phyloP scores from a whole-genome alignment of 1,284 basidiomycete species.

The Coniferiporia sulphurascens region DNA sequence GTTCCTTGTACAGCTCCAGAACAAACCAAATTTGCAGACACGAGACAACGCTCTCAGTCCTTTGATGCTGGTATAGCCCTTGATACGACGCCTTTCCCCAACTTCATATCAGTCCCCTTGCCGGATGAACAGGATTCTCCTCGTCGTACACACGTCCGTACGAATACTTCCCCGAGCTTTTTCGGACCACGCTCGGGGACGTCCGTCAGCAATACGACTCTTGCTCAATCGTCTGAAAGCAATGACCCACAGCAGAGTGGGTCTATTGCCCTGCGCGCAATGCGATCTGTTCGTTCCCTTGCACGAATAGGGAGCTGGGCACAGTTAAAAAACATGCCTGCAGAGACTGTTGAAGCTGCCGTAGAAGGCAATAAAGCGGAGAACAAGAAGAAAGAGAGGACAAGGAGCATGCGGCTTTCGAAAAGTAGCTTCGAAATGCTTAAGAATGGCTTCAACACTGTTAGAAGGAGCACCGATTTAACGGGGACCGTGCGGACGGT shows the following conservation, averaged over 20 bases:
- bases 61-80: constrained; percentile 58
- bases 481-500: constrained; percentile 38
- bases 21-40: constrained; percentile 34
- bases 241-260: constrained; percentile 29
- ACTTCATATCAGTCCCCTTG: background rate
- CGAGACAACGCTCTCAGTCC: constrained; percentile 55
- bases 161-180: constrained; percentile 14
- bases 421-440: constrained; percentile 58
- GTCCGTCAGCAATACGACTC: constrained; percentile 11
- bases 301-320: constrained; percentile 70
- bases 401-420: constrained; percentile 34
- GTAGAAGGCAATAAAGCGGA: constrained; percentile 26
- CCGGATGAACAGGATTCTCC: constrained; percentile 1
- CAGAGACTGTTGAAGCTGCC: constrained; percentile 28
- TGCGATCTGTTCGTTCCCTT: constrained; percentile 65
- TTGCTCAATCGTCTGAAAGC: background rate
- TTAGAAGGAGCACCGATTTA: constrained; percentile 21
- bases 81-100: constrained; percentile 19
- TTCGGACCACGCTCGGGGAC: constrained; percentile 11
- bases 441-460: constrained; percentile 19
- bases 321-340: constrained; percentile 42
- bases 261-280: constrained; percentile 72
- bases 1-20: constrained; percentile 38
- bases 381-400: constrained; percentile 34
- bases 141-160: constrained; percentile 4